Percentiles rank a stretch among this genome's conserved stretches.
These are phyloP conservation scores for Elongisporangium undulatum DNA, from an alignment of 352 stramenopile genomes.

Conservation along the genomic window DNA sequence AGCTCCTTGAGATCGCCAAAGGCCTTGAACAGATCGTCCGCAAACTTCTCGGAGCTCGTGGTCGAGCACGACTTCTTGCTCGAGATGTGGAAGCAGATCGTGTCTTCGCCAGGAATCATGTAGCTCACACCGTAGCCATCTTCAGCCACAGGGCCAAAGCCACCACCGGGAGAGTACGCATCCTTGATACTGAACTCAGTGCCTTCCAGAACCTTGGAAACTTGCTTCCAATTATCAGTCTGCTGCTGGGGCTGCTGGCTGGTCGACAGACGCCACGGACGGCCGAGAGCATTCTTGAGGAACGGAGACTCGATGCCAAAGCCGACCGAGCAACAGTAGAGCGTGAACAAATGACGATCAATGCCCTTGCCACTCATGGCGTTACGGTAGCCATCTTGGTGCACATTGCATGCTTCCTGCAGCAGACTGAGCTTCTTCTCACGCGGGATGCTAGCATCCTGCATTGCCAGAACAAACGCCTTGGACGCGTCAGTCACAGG, in stretches of 20 bases:
- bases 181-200: conserved; percentile 53
- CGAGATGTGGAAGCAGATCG: conserved; percentile 90
- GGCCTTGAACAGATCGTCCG: conserved; percentile 63
- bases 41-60: conserved; percentile 83
- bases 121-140: conserved; percentile 91
- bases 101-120: conserved; percentile 86
- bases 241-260: conserved; percentile 90
- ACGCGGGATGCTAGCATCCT: conserved; percentile 51
- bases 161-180: conserved; percentile 70
- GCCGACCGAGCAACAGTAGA: conserved; percentile 89
- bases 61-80: conserved; percentile 76
- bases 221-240: conserved; percentile 72
- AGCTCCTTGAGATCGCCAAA: conserved; percentile 79
- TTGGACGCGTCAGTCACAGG: conserved; percentile 88
- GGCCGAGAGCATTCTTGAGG: conserved; percentile 78
- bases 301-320: conserved; percentile 88
- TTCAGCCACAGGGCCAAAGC: conserved; percentile 87
- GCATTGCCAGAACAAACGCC: conserved; percentile 89
- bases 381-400: conserved; percentile 90
- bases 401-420: conserved; percentile 79
- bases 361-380: conserved; percentile 91
- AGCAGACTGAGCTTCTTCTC: conserved; percentile 85
- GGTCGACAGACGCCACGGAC: conserved; percentile 86
- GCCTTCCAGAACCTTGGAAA: conserved; percentile 61
- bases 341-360: conserved; percentile 95